A percentile compares a stretch with the other conserved stretches of the same genome.
phyloP scores from a whole-genome alignment of 148 eudicot species.

The Silene latifolia region DNA sequence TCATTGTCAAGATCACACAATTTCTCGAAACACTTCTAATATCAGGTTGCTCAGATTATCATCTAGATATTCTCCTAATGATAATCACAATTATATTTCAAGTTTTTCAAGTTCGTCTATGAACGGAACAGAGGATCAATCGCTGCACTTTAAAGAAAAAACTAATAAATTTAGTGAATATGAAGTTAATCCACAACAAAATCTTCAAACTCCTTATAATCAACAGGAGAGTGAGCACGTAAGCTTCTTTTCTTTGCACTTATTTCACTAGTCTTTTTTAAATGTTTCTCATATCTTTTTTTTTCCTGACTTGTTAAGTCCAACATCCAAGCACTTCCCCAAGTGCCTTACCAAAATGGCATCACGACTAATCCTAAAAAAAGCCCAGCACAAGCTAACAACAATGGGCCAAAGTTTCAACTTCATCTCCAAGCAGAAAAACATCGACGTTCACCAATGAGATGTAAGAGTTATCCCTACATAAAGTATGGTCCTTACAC shows the following conservation, averaged over 20 bases:
- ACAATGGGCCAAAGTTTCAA: background rate
- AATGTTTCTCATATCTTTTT: background rate
- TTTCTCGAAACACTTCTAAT: background rate
- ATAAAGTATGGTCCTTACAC: conserved; percentile 20
- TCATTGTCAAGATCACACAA: background rate
- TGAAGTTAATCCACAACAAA: background rate
- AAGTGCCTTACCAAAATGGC: background rate
- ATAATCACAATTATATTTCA: background rate
- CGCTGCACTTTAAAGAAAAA: background rate
- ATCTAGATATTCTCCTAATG: background rate
- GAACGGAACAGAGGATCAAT: background rate
- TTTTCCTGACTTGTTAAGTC: background rate
- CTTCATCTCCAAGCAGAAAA: background rate
- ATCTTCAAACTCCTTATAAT: conserved; percentile 1
- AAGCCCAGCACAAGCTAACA: background rate
- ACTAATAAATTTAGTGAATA: background rate
- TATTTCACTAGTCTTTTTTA: background rate
- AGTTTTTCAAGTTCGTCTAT: conserved; percentile 2
- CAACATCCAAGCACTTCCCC: background rate
- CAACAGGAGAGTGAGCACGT: background rate
- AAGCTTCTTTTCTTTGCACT: background rate
- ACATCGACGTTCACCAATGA: background rate
- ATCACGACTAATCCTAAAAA: background rate
- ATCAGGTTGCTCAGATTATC: background rate
- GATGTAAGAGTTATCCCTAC: conserved; percentile 2